Conservation (phyloP, 148 eudicot species). For the Chenopodium quinoa region DNA sequence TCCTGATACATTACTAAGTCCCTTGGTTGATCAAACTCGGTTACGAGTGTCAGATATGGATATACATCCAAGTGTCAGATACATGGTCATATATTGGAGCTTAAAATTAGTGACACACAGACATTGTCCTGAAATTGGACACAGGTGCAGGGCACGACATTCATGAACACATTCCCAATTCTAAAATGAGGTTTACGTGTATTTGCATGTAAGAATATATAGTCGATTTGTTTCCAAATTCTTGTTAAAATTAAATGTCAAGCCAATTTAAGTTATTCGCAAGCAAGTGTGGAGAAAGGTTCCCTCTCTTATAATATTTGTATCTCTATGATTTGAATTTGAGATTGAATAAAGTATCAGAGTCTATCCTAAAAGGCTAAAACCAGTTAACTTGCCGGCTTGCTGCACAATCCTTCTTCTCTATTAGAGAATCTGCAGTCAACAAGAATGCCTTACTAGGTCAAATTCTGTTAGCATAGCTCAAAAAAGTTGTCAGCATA, state of each 20-base stretch:
- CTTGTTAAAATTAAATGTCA: background rate
- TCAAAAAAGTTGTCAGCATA: background rate
- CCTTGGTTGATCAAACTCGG: background rate
- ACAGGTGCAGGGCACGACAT: background rate
- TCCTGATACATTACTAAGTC: background rate
- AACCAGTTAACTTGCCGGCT: background rate
- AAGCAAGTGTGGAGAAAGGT: background rate
- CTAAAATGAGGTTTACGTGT: background rate
- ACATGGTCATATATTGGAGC: background rate
- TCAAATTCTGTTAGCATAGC: background rate
- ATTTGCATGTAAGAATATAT: background rate
- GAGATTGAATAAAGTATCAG: background rate
- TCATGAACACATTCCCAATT: background rate
- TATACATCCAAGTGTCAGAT: background rate
- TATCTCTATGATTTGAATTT: background rate
- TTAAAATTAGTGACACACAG: background rate
- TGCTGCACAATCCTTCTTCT: background rate
- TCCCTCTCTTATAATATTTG: background rate
- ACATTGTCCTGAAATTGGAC: background rate
- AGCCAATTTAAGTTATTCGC: background rate
- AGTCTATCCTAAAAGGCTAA: background rate
- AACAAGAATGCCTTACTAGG: background rate
- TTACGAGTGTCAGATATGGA: background rate
- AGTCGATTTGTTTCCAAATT: background rate
- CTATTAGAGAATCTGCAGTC: background rate